Evolutionary conservation across 2,329 filamentous ascomycete genomes (phyloP).

Genomic region (Penicillium sp.): DNA sequence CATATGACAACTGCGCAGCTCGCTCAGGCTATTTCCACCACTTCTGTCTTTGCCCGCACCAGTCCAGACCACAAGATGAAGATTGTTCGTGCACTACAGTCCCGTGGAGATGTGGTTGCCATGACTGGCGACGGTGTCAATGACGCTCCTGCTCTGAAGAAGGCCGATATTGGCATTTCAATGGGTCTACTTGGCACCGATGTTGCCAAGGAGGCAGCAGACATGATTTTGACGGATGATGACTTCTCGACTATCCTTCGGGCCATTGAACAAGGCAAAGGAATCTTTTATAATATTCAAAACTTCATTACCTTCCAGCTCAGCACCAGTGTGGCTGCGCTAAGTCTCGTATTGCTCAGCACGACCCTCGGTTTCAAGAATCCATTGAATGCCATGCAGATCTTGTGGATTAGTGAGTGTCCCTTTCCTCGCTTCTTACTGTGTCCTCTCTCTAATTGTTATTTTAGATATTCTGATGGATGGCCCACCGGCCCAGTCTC

Average conservation of each 20-base stretch:
- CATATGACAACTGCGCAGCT: conserved; percentile 84
- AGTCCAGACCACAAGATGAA: conserved; percentile 98
- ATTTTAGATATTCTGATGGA: conserved; percentile 95
- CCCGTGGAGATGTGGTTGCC: conserved; percentile 91
- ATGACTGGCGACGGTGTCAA: conserved; percentile 99
- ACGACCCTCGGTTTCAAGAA: conserved; percentile 92
- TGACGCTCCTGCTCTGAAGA: conserved; percentile 93
- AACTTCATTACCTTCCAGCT: conserved; percentile 99
- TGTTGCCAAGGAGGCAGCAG: conserved; percentile 90
- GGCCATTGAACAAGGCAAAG: conserved; percentile 97
- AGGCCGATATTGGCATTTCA: conserved; percentile 94
- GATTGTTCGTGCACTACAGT: conserved; percentile 87
- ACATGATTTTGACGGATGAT: conserved; percentile 85
- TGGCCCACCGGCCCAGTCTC: conserved; percentile 91
- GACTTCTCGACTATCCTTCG: conserved; percentile 89
- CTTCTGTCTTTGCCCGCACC: conserved; percentile 92
- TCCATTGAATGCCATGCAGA: conserved; percentile 98
- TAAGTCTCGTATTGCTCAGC: conserved; percentile 88
- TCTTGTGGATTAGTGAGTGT: conserved; percentile 95
- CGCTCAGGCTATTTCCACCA: conserved; percentile 78
- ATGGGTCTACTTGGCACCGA: conserved; percentile 96
- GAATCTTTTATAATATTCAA: conserved; percentile 99
- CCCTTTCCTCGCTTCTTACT: neutral
- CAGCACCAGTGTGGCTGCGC: conserved; percentile 90
- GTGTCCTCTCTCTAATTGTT: conserved; percentile 25